phyloP scores from a whole-genome alignment of 2,329 filamentous ascomycete genomes.

The Fusarium poae region DNA sequence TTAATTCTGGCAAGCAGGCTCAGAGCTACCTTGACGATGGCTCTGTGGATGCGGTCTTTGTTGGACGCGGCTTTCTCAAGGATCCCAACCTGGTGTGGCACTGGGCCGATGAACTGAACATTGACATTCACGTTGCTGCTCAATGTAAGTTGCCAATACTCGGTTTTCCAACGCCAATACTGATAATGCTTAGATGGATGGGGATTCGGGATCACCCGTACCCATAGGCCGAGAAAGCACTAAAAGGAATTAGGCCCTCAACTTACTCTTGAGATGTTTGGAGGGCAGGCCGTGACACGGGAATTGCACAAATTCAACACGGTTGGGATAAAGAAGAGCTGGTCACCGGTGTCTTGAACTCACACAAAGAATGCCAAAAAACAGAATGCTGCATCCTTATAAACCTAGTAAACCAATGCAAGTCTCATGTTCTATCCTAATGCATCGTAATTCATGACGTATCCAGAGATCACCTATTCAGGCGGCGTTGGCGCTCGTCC shows the following conservation, averaged over 20 bases:
- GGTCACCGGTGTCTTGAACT: neutral
- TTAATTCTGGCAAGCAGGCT: conserved; percentile 59
- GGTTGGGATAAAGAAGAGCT: neutral
- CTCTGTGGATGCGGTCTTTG: conserved; percentile 61
- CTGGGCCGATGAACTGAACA: conserved; percentile 65
- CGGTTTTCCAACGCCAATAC: neutral
- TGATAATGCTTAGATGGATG: conserved; percentile 43
- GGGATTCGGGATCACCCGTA: conserved; percentile 46
- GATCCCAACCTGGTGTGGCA: conserved; percentile 66
- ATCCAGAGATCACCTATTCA: conserved; percentile 15
- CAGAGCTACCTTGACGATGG: conserved; percentile 60
- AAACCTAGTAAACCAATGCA: neutral
- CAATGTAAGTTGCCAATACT: conserved; percentile 43
- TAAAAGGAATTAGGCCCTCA: neutral
- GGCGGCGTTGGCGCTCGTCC: conserved; percentile 8
- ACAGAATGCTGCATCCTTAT: neutral
- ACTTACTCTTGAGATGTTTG: too few species aligned
- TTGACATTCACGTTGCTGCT: conserved; percentile 60
- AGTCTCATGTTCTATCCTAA: conserved; percentile 3
- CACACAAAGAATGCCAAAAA: neutral
- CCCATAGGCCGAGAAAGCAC: conserved; percentile 43
- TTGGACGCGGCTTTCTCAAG: conserved; percentile 66
- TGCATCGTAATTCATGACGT: conserved; percentile 41
- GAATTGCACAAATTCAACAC: neutral
- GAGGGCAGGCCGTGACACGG: neutral